Conservation (phyloP, 148 eudicot species). For the Dysphania ambrosioides region DNA sequence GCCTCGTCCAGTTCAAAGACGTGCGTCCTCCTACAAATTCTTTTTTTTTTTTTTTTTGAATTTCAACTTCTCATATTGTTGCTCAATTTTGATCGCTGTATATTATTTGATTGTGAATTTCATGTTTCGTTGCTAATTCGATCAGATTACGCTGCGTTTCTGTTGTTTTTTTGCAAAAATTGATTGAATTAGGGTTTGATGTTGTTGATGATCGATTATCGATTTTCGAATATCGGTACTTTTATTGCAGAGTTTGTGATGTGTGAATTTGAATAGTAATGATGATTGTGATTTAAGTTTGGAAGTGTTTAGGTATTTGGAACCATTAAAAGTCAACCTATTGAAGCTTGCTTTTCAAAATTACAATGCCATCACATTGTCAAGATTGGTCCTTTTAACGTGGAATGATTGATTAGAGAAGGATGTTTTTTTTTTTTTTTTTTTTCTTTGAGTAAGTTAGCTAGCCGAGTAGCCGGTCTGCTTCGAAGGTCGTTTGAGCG, state of each 20-base stretch:
- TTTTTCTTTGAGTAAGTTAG: background rate
- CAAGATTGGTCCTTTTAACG: background rate
- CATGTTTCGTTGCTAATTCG: conserved; percentile 2
- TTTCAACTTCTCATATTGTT: background rate
- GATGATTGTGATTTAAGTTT: background rate
- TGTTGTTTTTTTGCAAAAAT: background rate
- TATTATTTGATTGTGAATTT: background rate
- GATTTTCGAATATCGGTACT: background rate
- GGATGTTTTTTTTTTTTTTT: too few species aligned
- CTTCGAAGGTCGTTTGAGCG: background rate
- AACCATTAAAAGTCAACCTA: background rate
- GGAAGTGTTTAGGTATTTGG: background rate
- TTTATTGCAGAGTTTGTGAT: background rate
- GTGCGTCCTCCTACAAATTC: conserved; percentile 15
- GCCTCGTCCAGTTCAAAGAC: conserved; percentile 51
- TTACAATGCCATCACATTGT: background rate
- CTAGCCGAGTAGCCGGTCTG: background rate
- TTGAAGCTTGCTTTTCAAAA: background rate
- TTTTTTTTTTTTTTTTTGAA: background rate
- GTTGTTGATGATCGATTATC: background rate
- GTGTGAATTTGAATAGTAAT: background rate
- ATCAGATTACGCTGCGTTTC: background rate
- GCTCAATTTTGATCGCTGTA: conserved; percentile 12
- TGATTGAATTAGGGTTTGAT: background rate
- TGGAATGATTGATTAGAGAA: background rate